These are phyloP conservation scores for Macroventuria anomochaeta DNA, from an alignment of 2,329 filamentous ascomycete genomes.

Conservation along the genomic window DNA sequence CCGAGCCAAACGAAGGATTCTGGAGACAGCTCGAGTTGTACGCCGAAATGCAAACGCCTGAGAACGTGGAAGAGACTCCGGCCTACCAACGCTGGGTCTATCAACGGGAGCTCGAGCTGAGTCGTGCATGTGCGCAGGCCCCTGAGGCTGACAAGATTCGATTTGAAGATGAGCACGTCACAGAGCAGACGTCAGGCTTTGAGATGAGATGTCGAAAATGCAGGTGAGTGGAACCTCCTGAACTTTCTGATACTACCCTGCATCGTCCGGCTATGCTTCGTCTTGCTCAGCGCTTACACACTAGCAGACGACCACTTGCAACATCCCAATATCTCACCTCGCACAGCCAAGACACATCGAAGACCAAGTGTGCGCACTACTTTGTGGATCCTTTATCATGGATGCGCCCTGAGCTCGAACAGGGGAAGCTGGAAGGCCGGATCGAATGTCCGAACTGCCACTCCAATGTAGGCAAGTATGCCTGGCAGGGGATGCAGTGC, in stretches of 20 bases:
- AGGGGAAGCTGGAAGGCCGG: slow-evolving; percentile 81
- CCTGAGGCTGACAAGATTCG: slow-evolving; percentile 77
- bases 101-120: slow-evolving; percentile 68
- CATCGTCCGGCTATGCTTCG: slow-evolving; percentile 16
- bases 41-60: slow-evolving; percentile 83
- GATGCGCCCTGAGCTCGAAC: slow-evolving; percentile 89
- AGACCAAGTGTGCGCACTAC: slow-evolving; percentile 73
- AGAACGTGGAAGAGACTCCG: slow-evolving; percentile 70
- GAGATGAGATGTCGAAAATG: slow-evolving; percentile 92
- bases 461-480: slow-evolving; percentile 87
- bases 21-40: slow-evolving; percentile 87
- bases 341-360: slow-evolving; percentile 56
- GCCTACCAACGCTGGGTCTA: slow-evolving; percentile 82
- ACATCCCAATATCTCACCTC: slow-evolving; percentile 71
- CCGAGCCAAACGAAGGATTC: slow-evolving; percentile 91
- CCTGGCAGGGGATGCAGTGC: slow-evolving; percentile 95
- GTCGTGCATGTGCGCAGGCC: slow-evolving; percentile 76
- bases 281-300: slow-evolving; percentile 36
- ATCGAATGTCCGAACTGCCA: slow-evolving; percentile 86
- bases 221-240: slow-evolving; percentile 60
- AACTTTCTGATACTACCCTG: slow-evolving; percentile 13
- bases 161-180: slow-evolving; percentile 74
- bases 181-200: slow-evolving; percentile 50
- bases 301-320: slow-evolving; percentile 63
- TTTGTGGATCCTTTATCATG: slow-evolving; percentile 92